Conservation (phyloP, 164 flowering plant species). For the Magnolia officinalis region DNA sequence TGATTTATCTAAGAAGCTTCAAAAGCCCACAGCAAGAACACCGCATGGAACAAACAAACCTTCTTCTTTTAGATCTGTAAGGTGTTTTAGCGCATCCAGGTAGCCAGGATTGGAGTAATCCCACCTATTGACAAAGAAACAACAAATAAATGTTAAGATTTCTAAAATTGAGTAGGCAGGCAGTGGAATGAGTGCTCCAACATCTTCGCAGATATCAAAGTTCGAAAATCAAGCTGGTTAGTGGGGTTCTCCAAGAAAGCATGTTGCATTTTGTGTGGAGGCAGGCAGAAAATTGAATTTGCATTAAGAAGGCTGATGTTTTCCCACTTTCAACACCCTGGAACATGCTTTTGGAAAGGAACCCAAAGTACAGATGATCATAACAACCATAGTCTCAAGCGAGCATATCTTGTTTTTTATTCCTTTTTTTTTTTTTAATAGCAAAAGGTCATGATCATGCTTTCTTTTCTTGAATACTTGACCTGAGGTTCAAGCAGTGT, state of each 20-base stretch:
- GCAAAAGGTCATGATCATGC: not conserved
- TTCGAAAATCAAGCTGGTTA: not conserved
- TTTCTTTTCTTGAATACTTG: no score
- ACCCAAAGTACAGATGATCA: no score
- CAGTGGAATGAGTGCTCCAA: not conserved
- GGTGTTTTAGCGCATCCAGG: slow-evolving; percentile 96
- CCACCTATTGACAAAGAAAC: slow-evolving; percentile 60
- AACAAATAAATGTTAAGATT: not conserved
- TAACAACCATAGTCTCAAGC: no score
- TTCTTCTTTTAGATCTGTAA: slow-evolving; percentile 92
- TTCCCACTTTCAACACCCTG: no score
- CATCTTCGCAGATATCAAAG: not conserved
- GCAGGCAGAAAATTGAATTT: no score
- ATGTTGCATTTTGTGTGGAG: no score
- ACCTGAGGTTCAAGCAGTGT: no score
- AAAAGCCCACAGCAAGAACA: not conserved
- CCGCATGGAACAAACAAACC: slow-evolving; percentile 35
- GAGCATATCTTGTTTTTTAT: no score
- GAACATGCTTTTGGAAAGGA: no score
- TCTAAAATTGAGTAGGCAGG: not conserved
- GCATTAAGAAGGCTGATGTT: no score
- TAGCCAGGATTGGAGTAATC: slow-evolving; percentile 92
- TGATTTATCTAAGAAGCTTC: not conserved
- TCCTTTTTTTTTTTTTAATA: not conserved
- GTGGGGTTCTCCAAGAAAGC: no score